Evolutionary conservation across 768 basidiomycete species (phyloP), one percentile per base, ranked within the genome.

Genomic region (Termitomyces sp.): DNA sequence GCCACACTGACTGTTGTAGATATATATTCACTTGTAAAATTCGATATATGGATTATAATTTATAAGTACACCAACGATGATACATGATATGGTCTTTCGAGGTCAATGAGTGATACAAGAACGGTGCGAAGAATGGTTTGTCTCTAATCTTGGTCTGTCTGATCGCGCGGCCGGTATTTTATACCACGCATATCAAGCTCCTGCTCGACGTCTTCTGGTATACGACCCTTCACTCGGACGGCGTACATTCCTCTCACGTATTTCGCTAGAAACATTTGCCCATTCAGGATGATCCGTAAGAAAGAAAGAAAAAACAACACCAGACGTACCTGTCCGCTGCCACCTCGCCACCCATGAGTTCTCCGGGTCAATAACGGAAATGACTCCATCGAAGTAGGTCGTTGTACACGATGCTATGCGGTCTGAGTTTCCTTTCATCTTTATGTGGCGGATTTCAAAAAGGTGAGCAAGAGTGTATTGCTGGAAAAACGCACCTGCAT

Each of bases 331-430:
- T 62, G 89, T 93, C 68, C 96, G 75, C 71, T 99, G 95, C 94
- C 95, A 99, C 62, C 90, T 82, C 7, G 91, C 91, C 6, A 98
- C 94, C 97, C 97, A 99, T 68, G 91, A 94, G 48, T 80, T 79
- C 63, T 91, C 86, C 2, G 95, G 88, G 64, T 91, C 84, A 44
- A 94, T 84, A 47, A 94, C 83, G 0, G 94, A 84, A 60, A 98
- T 91, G 40, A 93, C 79, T 12, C 97, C 97, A 63, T 98, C 96
- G 62, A 91, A 99, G 61, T 91, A 86, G 1, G 89, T 85, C 26
- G 94, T 95, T 10, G 96, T 99, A 70, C 94, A 98, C 48, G 82
- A 78, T 11, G 81, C 71, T 31, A 98, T 89, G 21, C 91, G 81
- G 59, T 98, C 97, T 6, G 82, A 77, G 50, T 84, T 89, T 21